phyloP scores from a whole-genome alignment of 305 asterid genomes.

The Fraxinus latifolia region DNA sequence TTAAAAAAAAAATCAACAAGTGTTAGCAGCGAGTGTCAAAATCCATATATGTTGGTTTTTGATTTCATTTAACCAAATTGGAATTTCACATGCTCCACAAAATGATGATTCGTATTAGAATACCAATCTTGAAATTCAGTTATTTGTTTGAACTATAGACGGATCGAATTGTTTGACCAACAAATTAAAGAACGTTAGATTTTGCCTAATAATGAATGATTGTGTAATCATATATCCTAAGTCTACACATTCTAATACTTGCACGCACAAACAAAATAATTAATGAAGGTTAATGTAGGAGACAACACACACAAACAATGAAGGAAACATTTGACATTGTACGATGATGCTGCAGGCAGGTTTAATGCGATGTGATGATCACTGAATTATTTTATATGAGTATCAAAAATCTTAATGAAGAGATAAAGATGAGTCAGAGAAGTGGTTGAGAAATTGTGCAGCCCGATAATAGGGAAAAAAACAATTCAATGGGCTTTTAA shows the following conservation, averaged over 20 bases:
- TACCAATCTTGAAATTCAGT: neutral
- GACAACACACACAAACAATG: neutral
- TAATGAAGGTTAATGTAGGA: neutral
- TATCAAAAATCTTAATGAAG: conserved; percentile 26
- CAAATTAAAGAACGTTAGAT: neutral
- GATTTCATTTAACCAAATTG: too few relatives aligned
- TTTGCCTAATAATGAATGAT: neutral
- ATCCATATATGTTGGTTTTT: too few relatives aligned
- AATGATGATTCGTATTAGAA: too few relatives aligned
- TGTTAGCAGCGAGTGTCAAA: too few relatives aligned
- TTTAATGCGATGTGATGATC: neutral
- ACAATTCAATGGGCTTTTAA: neutral
- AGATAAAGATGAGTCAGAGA: conserved; percentile 36
- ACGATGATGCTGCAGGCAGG: neutral
- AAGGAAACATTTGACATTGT: neutral
- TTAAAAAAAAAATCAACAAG: too few relatives aligned
- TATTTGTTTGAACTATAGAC: too few relatives aligned
- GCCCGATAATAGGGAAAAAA: conserved; percentile 27
- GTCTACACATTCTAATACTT: neutral
- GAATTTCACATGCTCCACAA: too few relatives aligned
- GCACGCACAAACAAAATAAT: neutral
- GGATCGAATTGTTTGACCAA: too few relatives aligned
- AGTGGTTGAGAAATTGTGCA: conserved; percentile 44
- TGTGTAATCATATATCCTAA: neutral
- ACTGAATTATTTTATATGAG: neutral